Percentiles rank a stretch among this genome's conserved stretches.
These are phyloP conservation scores for Coccomyxa sp. DNA, from an alignment of 139 green algal genomes.

Conservation along the genomic window DNA sequence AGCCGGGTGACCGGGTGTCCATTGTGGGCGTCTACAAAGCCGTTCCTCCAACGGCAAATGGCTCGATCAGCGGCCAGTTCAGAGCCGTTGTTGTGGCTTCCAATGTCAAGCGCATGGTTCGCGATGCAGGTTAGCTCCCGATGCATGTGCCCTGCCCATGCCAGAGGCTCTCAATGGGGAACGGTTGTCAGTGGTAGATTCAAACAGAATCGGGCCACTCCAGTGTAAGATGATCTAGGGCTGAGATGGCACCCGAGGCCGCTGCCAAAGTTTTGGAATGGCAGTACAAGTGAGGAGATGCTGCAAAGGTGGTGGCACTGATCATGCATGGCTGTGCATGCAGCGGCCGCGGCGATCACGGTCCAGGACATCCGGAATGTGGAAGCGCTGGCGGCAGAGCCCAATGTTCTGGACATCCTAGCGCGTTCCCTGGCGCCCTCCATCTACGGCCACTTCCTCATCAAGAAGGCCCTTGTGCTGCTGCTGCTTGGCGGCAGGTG, in stretches of 20 bases:
- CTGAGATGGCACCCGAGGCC: too few relatives aligned
- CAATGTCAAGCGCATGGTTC: slow-evolving; percentile 46
- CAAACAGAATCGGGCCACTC: too few relatives aligned
- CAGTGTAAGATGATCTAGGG: too few relatives aligned
- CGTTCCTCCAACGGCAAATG: slow-evolving; percentile 46
- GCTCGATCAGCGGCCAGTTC: slow-evolving; percentile 51
- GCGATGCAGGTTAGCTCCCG: slow-evolving; percentile 17
- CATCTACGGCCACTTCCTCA: slow-evolving; percentile 90
- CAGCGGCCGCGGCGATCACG: slow-evolving; percentile 3
- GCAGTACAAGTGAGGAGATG: background rate
- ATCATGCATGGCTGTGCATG: background rate
- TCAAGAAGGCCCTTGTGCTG: slow-evolving; percentile 88
- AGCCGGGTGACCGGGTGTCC: slow-evolving; percentile 90
- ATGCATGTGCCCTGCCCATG: too few relatives aligned
- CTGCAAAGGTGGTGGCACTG: background rate
- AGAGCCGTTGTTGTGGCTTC: slow-evolving; percentile 57
- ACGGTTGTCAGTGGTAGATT: too few relatives aligned
- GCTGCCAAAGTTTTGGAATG: too few relatives aligned
- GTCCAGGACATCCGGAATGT: slow-evolving; percentile 40
- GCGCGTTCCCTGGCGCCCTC: slow-evolving; percentile 85
- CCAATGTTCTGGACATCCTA: slow-evolving; percentile 75
- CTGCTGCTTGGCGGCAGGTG: slow-evolving; percentile 58
- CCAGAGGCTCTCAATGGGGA: too few relatives aligned
- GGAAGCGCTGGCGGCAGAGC: slow-evolving; percentile 38
- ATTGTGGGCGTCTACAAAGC: slow-evolving; percentile 94